Evolutionary conservation across 805 yeast genomes (phyloP).

Genomic region (Yarrowia porcina): DNA sequence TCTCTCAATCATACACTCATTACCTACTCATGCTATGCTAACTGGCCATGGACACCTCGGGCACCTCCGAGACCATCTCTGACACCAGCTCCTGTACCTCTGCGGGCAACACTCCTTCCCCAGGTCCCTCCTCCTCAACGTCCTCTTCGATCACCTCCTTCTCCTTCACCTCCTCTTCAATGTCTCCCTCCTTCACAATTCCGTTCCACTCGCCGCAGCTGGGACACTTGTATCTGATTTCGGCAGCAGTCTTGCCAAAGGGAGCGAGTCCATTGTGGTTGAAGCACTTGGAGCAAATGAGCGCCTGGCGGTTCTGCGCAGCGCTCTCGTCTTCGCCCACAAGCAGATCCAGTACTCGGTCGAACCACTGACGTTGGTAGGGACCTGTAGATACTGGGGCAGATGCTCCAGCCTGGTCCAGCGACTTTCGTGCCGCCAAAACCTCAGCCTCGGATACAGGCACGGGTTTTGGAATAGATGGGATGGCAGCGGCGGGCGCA

Average conservation of each 20-base stretch:
- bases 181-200: neutral
- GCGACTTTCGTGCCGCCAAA: neutral
- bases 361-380: conserved; percentile 42
- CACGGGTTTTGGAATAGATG: neutral
- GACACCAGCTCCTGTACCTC: conserved; percentile 3
- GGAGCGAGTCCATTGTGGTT: conserved; percentile 81
- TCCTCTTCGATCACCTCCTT: neutral
- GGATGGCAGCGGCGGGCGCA: too few relatives aligned
- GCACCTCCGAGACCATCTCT: conserved; percentile 1
- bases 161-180: conserved; percentile 3
- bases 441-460: neutral
- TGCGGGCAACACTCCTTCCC: neutral
- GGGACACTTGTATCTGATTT: conserved; percentile 61
- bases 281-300: conserved; percentile 62
- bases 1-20: neutral
- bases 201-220: conserved; percentile 8
- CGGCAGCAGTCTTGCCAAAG: conserved; percentile 53
- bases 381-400: conserved; percentile 18
- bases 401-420: neutral
- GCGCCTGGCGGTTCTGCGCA: conserved; percentile 61
- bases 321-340: conserved; percentile 64
- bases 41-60: neutral
- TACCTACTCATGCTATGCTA: conserved; percentile 1
- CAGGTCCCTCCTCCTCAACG: neutral
- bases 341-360: conserved; percentile 43